Percentiles rank a stretch among this genome's conserved stretches.
Evolutionary conservation across 2,329 filamentous ascomycete genomes (phyloP).

Genomic region (Aphanoascus verrucosus): DNA sequence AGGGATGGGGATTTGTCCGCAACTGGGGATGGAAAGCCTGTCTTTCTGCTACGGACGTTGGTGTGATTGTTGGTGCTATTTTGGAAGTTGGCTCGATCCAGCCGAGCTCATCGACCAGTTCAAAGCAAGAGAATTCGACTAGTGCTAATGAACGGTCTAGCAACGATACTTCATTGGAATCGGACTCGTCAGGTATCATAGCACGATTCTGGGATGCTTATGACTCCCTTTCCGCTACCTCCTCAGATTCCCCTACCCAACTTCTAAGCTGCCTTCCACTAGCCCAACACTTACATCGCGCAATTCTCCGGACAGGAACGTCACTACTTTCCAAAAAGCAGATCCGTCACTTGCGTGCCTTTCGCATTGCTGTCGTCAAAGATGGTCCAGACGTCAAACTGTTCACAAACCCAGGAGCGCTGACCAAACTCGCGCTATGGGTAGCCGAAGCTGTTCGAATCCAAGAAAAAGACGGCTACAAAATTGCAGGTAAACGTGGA

Average conservation of each 20-base stretch:
- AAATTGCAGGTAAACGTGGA: conserved; percentile 30
- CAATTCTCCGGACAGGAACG: conserved; percentile 87
- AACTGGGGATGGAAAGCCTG: conserved; percentile 98
- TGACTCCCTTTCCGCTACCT: conserved; percentile 42
- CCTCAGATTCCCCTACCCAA: conserved; percentile 32
- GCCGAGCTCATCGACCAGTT: conserved; percentile 20
- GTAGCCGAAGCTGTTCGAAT: conserved; percentile 84
- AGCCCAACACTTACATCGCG: conserved; percentile 79
- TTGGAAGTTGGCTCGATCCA: conserved; percentile 64
- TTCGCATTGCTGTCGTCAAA: conserved; percentile 91
- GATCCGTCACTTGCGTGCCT: conserved; percentile 82
- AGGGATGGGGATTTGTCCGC: conserved; percentile 93
- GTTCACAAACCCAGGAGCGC: conserved; percentile 82
- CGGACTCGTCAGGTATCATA: conserved; percentile 27
- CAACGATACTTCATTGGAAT: conserved; percentile 19
- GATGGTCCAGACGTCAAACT: conserved; percentile 85
- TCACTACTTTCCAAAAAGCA: conserved; percentile 86
- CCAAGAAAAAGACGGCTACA: conserved; percentile 65
- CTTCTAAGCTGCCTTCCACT: conserved; percentile 70
- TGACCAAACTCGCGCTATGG: conserved; percentile 92
- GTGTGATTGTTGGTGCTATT: conserved; percentile 82
- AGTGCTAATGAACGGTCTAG: conserved; percentile 17
- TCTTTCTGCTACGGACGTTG: conserved; percentile 82
- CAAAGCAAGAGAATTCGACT: conserved; percentile 12
- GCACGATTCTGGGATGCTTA: conserved; percentile 50